Conservation (phyloP, 352 stramenopile genomes). For the Pythium angustatum region DNA sequence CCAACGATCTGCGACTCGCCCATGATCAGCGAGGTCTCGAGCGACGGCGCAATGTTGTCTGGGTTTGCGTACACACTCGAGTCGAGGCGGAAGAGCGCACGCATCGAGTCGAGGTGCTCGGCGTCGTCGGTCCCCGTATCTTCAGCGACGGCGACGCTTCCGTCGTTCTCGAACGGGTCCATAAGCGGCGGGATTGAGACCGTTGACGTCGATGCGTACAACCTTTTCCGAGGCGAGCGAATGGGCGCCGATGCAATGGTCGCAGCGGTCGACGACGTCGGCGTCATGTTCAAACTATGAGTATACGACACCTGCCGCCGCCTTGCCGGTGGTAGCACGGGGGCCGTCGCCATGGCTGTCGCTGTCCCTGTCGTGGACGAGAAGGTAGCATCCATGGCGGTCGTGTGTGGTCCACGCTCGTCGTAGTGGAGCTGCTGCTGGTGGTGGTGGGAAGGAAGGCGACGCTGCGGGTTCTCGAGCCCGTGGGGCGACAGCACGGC, state of each 20-base stretch:
- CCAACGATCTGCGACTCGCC: conserved; percentile 53
- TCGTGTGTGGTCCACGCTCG: no score
- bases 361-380: background rate
- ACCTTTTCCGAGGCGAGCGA: conserved; percentile 14
- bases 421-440: no score
- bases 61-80: conserved; percentile 67
- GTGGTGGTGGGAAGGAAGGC: no score
- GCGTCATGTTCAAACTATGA: background rate
- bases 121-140: background rate
- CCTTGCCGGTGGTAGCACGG: background rate
- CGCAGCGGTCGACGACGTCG: conserved; percentile 8
- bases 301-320: conserved; percentile 8
- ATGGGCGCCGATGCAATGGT: conserved; percentile 4
- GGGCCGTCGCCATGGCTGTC: background rate
- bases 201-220: conserved; percentile 16
- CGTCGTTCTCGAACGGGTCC: conserved; percentile 16
- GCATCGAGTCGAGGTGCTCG: conserved; percentile 49
- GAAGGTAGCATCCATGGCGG: no score
- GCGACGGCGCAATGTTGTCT: conserved; percentile 72
- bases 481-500: conserved; percentile 7
- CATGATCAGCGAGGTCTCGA: conserved; percentile 79
- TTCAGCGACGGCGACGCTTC: conserved; percentile 18
- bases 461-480: background rate
- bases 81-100: conserved; percentile 69
- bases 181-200: conserved; percentile 23